phyloP scores from a whole-genome alignment of 2,329 filamentous ascomycete genomes.

The Zelopaecilomyces penicillatus region DNA sequence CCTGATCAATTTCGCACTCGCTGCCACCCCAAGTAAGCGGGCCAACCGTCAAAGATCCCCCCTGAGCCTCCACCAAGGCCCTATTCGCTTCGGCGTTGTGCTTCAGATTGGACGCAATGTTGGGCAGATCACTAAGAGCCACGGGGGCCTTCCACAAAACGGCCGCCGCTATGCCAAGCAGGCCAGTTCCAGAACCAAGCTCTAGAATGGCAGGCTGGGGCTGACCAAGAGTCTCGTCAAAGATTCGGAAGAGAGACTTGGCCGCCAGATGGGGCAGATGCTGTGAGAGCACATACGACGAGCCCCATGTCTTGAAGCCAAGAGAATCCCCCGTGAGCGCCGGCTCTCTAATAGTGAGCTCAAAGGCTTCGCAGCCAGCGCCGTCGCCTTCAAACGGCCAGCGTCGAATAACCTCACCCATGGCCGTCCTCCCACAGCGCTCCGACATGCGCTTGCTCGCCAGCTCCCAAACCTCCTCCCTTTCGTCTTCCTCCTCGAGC shows the following conservation, averaged over 20 bases:
- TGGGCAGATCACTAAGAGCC: slow-evolving; percentile 71
- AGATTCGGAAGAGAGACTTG: slow-evolving; percentile 36
- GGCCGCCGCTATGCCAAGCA: slow-evolving; percentile 82
- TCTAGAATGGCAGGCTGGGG: slow-evolving; percentile 50
- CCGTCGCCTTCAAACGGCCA: slow-evolving; percentile 40
- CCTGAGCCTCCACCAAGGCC: slow-evolving; percentile 41
- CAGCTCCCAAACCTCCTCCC: slow-evolving; percentile 65
- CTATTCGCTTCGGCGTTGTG: slow-evolving; percentile 63
- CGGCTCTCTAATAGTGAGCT: slow-evolving; percentile 73
- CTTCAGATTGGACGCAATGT: slow-evolving; percentile 75
- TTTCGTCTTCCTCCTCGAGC: slow-evolving; percentile 57
- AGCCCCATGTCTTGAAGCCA: slow-evolving; percentile 93
- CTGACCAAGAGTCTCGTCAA: slow-evolving; percentile 27
- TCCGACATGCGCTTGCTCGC: slow-evolving; percentile 77
- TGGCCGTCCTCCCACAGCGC: slow-evolving; percentile 64
- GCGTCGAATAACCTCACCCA: slow-evolving; percentile 47
- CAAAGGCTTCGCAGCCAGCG: slow-evolving; percentile 35
- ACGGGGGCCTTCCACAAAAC: slow-evolving; percentile 59
- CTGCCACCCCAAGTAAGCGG: slow-evolving; percentile 66
- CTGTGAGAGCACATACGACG: slow-evolving; percentile 75
- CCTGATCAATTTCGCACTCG: slow-evolving; percentile 34
- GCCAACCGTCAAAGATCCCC: slow-evolving; percentile 52
- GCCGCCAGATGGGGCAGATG: slow-evolving; percentile 48
- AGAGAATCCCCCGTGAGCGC: slow-evolving; percentile 80
- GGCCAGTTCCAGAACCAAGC: slow-evolving; percentile 80